These are phyloP conservation scores for Alternaria rosae DNA, from an alignment of 2,329 filamentous ascomycete species.

Conservation along the genomic window DNA sequence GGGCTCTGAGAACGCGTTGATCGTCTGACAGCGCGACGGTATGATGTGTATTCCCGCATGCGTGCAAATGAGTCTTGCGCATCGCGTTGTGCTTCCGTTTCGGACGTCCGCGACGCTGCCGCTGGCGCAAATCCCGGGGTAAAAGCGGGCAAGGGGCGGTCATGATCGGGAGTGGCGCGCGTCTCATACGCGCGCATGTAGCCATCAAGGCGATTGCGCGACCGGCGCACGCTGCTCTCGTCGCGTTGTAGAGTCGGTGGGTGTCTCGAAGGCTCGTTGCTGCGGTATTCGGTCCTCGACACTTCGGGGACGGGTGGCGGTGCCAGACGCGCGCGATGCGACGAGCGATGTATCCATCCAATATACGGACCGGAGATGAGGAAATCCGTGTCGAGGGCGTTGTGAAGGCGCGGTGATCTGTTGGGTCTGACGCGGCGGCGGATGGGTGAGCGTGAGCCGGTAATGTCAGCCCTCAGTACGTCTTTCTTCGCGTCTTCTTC, in stretches of 20 bases:
- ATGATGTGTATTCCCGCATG: slow-evolving; percentile 15
- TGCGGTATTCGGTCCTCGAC: slow-evolving; percentile 25
- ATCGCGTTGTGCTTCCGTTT: slow-evolving; percentile 10
- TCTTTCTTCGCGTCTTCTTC: slow-evolving; percentile 54
- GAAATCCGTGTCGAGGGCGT: slow-evolving; percentile 28
- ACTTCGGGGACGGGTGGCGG: slow-evolving; percentile 47
- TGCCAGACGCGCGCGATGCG: slow-evolving; percentile 33
- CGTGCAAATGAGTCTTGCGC: slow-evolving; percentile 8
- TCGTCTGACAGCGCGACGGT: slow-evolving; percentile 13
- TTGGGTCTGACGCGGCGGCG: slow-evolving; percentile 56
- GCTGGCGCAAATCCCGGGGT: slow-evolving; percentile 49
- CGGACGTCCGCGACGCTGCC: slow-evolving; percentile 20
- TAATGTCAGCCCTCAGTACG: slow-evolving; percentile 60
- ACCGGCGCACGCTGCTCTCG: slow-evolving; percentile 20
- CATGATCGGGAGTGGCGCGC: slow-evolving; percentile 16
- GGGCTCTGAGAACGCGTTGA: slow-evolving; percentile 23
- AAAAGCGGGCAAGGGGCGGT: slow-evolving; percentile 37
- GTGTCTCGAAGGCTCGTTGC: slow-evolving; percentile 23
- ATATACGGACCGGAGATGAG: slow-evolving; percentile 15
- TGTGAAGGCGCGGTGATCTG: slow-evolving; percentile 30
- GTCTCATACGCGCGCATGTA: slow-evolving; percentile 24
- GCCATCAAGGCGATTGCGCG: slow-evolving; percentile 18
- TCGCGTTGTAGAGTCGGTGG: slow-evolving; percentile 23
- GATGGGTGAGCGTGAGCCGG: slow-evolving; percentile 65
- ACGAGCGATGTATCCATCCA: slow-evolving; percentile 24